Evolutionary conservation across 257 asterid genomes (phyloP).

Genomic region (Solanum dulcamara): DNA sequence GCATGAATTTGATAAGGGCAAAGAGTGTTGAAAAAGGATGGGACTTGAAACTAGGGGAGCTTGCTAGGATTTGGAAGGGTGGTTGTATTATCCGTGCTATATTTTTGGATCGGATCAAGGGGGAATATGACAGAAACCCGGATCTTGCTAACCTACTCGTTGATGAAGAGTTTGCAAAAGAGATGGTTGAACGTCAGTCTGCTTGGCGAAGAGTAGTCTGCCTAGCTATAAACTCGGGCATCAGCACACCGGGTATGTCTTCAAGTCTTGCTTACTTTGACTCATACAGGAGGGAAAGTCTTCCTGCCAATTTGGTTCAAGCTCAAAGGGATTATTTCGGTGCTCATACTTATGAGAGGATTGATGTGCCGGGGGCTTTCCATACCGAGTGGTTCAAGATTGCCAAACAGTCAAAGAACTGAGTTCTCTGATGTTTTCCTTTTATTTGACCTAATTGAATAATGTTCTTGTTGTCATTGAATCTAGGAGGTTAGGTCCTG

Average conservation of each 20-base stretch:
- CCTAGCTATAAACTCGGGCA: constrained; percentile 74
- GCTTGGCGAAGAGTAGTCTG: constrained; percentile 92
- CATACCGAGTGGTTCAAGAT: constrained; percentile 96
- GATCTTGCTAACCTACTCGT: constrained; percentile 81
- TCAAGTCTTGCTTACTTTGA: constrained; percentile 92
- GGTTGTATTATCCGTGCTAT: constrained; percentile 96
- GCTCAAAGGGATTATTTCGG: constrained; percentile 96
- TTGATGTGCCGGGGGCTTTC: constrained; percentile 60
- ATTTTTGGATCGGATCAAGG: constrained; percentile 84
- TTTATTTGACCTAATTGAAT: neutral
- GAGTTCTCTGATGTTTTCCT: constrained; percentile 1
- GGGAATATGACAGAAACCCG: constrained; percentile 76
- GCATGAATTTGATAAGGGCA: constrained; percentile 89
- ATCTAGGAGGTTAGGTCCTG: neutral
- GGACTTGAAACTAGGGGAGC: constrained; percentile 83
- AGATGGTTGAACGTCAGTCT: constrained; percentile 72
- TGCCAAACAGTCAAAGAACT: constrained; percentile 46
- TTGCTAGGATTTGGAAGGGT: constrained; percentile 96
- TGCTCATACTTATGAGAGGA: constrained; percentile 89
- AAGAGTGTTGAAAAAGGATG: constrained; percentile 86
- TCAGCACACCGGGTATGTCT: constrained; percentile 97
- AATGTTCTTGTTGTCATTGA: neutral
- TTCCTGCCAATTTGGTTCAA: constrained; percentile 91
- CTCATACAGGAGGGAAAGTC: constrained; percentile 69
- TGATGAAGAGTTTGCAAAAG: constrained; percentile 89